Evolutionary conservation across 805 yeast species (phyloP).

Genomic region (Candida boleticola): DNA sequence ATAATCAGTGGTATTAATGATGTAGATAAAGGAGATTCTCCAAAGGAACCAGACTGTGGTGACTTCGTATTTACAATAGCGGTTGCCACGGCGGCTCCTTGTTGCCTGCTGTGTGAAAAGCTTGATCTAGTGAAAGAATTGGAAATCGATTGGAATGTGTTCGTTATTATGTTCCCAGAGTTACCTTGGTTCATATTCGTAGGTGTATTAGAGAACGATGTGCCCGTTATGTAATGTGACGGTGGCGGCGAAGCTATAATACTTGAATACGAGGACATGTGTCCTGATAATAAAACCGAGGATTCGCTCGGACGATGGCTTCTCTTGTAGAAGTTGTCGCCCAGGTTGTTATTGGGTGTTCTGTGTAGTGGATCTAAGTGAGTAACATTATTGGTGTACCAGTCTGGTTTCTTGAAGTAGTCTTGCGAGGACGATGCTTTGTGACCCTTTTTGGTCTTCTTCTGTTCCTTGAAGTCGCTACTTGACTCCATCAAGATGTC

Average conservation of each 20-base stretch:
- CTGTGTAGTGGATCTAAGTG: not conserved
- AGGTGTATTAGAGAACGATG: not conserved
- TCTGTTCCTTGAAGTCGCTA: not conserved
- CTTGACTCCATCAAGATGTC: not conserved
- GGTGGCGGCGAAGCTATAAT: constrained; percentile 11
- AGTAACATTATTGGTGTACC: constrained; percentile 29
- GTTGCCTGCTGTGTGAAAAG: not conserved
- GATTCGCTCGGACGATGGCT: not conserved
- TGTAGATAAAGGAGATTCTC: constrained; percentile 24
- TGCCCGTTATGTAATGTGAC: constrained; percentile 16
- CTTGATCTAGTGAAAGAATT: constrained; percentile 12
- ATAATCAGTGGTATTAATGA: constrained; percentile 40
- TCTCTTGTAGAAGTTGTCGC: not conserved
- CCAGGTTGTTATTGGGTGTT: not conserved
- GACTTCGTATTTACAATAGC: constrained; percentile 3
- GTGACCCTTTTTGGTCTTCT: not conserved
- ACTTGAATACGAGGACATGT: not conserved
- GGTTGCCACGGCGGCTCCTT: not conserved
- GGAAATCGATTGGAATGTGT: constrained; percentile 18
- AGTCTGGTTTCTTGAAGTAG: constrained; percentile 36
- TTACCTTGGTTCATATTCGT: not conserved
- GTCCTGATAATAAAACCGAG: not conserved
- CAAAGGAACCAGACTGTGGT: constrained; percentile 10
- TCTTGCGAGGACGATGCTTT: constrained; percentile 6
- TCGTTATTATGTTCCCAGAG: constrained; percentile 11